Evolutionary conservation across 495 filamentous ascomycete genomes (phyloP), one percentile per base, ranked within the genome.

Genomic region (Trichoderma parareesei): DNA sequence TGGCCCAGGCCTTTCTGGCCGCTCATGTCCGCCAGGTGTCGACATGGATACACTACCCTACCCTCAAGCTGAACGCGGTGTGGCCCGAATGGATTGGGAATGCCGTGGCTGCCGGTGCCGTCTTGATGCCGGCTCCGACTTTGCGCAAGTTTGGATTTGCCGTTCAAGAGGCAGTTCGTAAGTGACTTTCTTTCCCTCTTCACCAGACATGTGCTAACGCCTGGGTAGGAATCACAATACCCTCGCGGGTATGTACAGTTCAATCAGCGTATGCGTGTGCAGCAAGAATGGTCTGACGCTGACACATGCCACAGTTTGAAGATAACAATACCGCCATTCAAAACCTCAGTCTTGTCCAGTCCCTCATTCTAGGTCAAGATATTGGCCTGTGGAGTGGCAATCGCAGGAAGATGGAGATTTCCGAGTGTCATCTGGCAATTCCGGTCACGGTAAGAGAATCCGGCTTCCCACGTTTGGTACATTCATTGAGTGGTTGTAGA

Each of bases 361-460:
- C 81, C 5, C 78, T 82, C 61, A 73, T 84, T 14, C 65, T 88
- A 35, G 70, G 76, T 1, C 76, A 87, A 5, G 82, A 87, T 61
- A 75, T 88, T 44, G 84, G 83, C 0, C 74, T 90, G 9, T 90
- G 87, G 87, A 87, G 84, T 62, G 87, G 86, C 2, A 86, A 85
- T 65, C 79, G 83, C 57, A 72, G 87, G n/a, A 85, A 85, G 67
- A 88, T 87, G 68, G 87, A 90, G 69, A 84, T 90, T 44, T 83
- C 86, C 3, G 86, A 88, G 65, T 86, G 84, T 66, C 83, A 83
- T 67, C 71, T 77, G 38, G 77, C 81, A 44, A 76, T 80, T 16
- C 66, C 85, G 1, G 67, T 83, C 2, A 85, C 82, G 5, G 79
- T 84, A 68, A 35, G 48, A 0, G 16, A 20, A 1, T 14, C 9